phyloP scores from a whole-genome alignment of 768 basidiomycete species.

The Mrakia blollopis region DNA sequence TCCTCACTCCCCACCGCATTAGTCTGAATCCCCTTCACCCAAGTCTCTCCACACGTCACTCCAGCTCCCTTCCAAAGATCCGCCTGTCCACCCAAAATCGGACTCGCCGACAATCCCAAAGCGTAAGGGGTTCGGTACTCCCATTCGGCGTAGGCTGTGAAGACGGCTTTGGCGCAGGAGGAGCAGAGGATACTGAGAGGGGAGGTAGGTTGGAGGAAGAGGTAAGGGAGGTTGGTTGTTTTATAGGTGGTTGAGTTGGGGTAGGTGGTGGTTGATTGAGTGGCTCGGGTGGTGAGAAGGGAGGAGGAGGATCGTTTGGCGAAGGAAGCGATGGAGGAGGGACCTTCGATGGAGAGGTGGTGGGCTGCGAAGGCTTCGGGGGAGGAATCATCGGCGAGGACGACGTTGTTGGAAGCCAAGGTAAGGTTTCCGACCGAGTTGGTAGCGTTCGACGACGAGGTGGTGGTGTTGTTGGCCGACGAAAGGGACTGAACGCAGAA shows the following conservation, averaged over 20 bases:
- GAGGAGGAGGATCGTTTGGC: conserved; percentile 29
- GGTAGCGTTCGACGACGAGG: conserved; percentile 40
- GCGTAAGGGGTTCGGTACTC: conserved; percentile 69
- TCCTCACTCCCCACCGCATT: background rate
- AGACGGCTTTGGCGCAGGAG: conserved; percentile 69
- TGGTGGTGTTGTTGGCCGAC: conserved; percentile 39
- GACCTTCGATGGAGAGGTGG: conserved; percentile 35
- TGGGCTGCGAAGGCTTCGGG: conserved; percentile 34
- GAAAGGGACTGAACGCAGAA: conserved; percentile 57
- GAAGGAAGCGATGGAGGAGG: conserved; percentile 25
- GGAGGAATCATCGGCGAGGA: conserved; percentile 33
- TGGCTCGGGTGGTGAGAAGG: conserved; percentile 20
- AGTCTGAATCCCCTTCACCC: conserved; percentile 47
- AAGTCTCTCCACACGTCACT: conserved; percentile 62
- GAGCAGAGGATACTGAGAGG: conserved; percentile 62
- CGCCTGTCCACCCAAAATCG: conserved; percentile 62
- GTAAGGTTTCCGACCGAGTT: conserved; percentile 34
- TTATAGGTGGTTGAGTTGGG: conserved; percentile 54
- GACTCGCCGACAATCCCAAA: conserved; percentile 62
- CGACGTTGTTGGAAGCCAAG: conserved; percentile 35
- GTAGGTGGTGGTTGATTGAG: conserved; percentile 38
- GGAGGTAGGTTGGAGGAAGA: conserved; percentile 61
- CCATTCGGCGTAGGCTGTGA: conserved; percentile 71
- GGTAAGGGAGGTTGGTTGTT: conserved; percentile 58
- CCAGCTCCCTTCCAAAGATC: conserved; percentile 61